phyloP scores from a whole-genome alignment of 2,329 filamentous ascomycete genomes.

The Alternaria longipes region DNA sequence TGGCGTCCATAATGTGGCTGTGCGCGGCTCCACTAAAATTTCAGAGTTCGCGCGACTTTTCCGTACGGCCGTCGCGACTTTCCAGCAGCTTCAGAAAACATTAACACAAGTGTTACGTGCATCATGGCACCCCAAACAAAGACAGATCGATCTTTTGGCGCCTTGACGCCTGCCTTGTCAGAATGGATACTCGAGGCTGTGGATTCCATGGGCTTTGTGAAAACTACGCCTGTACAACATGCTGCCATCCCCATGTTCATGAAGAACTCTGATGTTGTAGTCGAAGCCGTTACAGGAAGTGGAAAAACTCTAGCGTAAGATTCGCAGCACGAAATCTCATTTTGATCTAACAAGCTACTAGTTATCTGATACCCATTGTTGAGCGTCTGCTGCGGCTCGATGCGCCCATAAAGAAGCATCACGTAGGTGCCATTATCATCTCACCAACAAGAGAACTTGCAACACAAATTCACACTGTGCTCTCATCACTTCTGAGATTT shows the following conservation, averaged over 20 bases:
- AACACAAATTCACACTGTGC: constrained; percentile 85
- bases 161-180: constrained; percentile 73
- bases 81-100: constrained; percentile 6
- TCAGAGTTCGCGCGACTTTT: constrained; percentile 21
- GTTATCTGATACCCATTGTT: constrained; percentile 81
- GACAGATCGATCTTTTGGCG: constrained; percentile 68
- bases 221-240: constrained; percentile 95
- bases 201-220: constrained; percentile 81
- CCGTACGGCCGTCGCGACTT: constrained; percentile 7
- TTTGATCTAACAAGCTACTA: constrained; percentile 10
- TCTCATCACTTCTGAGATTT: constrained; percentile 80
- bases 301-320: constrained; percentile 47
- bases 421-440: constrained; percentile 89
- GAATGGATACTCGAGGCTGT: constrained; percentile 89
- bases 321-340: background rate
- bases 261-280: constrained; percentile 89
- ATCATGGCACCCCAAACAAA: constrained; percentile 48
- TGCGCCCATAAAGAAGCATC: constrained; percentile 86
- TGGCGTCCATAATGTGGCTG: constrained; percentile 13
- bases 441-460: constrained; percentile 94
- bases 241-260: constrained; percentile 89
- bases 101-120: background rate
- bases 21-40: constrained; percentile 28
- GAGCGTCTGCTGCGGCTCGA: constrained; percentile 82
- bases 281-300: constrained; percentile 68